Conservation (phyloP, 2,329 filamentous ascomycete species). For the Iodosphaeria phyllophila region DNA sequence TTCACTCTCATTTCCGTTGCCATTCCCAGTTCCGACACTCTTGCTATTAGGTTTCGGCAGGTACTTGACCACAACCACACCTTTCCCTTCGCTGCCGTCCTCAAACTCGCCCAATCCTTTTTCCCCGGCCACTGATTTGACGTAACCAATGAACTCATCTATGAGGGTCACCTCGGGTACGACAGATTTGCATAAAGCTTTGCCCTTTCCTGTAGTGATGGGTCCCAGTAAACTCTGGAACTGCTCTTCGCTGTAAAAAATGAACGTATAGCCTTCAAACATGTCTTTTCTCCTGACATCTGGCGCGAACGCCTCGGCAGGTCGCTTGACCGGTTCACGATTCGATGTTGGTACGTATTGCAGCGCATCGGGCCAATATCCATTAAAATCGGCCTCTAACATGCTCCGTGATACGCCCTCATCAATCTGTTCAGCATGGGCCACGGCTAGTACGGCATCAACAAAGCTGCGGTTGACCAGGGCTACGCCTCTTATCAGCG, state of each 20-base stretch:
- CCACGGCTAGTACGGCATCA: constrained; percentile 47
- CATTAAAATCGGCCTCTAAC: constrained; percentile 65
- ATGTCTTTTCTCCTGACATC: constrained; percentile 46
- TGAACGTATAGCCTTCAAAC: constrained; percentile 75
- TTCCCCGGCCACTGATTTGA: constrained; percentile 55
- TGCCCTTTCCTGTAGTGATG: constrained; percentile 66
- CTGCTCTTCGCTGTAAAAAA: constrained; percentile 65
- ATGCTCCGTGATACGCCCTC: constrained; percentile 30
- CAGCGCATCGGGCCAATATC: constrained; percentile 57
- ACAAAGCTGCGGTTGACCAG: constrained; percentile 62
- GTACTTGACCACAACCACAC: constrained; percentile 64
- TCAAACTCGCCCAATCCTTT: constrained; percentile 50
- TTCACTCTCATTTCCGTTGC: no score
- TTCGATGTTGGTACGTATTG: constrained; percentile 56
- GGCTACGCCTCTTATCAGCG: constrained; percentile 60
- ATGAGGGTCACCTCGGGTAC: constrained; percentile 43
- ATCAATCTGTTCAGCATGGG: constrained; percentile 24
- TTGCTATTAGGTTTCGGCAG: constrained; percentile 38
- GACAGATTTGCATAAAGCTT: constrained; percentile 51
- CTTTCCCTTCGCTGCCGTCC: constrained; percentile 43
- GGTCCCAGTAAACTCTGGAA: constrained; percentile 56
- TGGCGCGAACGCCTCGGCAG: constrained; percentile 53
- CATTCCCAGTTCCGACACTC: no score
- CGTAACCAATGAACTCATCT: constrained; percentile 60
- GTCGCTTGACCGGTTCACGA: constrained; percentile 53